A percentile compares a stretch with the other conserved stretches of the same genome.
Evolutionary conservation across 1,139 yeast species (phyloP).

Genomic region (Hemisphaericaspora subhashii): DNA sequence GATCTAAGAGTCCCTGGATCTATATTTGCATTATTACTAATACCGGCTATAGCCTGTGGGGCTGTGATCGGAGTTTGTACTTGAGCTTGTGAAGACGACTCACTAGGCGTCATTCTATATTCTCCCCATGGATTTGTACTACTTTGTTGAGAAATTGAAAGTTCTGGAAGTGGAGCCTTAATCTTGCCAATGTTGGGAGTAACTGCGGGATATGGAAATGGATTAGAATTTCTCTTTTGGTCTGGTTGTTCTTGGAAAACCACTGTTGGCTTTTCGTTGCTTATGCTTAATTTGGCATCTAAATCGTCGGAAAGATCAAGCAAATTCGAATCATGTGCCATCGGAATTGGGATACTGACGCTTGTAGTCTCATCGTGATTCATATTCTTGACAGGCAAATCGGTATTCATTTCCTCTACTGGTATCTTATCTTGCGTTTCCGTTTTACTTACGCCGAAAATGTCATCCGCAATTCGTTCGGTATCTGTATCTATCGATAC

Average conservation of each 20-base stretch:
- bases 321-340: background rate
- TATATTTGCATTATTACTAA: background rate
- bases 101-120: constrained; percentile 12
- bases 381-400: background rate
- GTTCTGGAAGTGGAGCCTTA: constrained; percentile 3
- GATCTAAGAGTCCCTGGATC: background rate
- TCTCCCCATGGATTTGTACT: constrained; percentile 31
- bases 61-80: constrained; percentile 2
- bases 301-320: constrained; percentile 7
- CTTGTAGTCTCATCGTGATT: background rate
- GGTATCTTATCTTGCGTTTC: background rate
- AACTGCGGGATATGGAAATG: constrained; percentile 13
- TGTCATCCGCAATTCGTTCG: constrained; percentile 43
- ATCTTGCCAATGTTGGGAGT: constrained; percentile 1
- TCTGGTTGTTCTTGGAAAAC: background rate
- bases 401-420: background rate
- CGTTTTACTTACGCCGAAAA: constrained; percentile 20
- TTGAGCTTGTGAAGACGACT: constrained; percentile 3
- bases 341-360: background rate
- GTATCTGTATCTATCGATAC: constrained; percentile 28
- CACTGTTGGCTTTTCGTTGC: background rate
- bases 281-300: constrained; percentile 1
- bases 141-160: constrained; percentile 6
- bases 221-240: constrained; percentile 8
- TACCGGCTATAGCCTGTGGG: background rate